Evolutionary conservation across 768 basidiomycete genomes (phyloP).

Genomic region (Lentinula detonsa): DNA sequence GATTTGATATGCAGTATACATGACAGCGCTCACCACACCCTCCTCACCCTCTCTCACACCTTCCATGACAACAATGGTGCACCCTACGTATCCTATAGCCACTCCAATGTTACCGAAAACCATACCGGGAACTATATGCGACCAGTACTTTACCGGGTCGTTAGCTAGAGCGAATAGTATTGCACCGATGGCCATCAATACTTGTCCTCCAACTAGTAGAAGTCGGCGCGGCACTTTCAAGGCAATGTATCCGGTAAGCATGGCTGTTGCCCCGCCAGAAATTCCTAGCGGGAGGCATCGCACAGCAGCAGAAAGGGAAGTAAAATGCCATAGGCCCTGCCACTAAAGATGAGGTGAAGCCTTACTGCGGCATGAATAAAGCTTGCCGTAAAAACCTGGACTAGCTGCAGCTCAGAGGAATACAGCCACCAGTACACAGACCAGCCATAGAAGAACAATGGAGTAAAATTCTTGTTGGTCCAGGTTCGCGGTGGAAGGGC

Average conservation of each 20-base stretch:
- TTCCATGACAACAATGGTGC: slow-evolving; percentile 9
- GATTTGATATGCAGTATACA: slow-evolving; percentile 8
- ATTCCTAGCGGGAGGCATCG: slow-evolving; percentile 6
- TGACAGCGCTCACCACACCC: slow-evolving; percentile 6
- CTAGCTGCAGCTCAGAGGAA: slow-evolving; percentile 26
- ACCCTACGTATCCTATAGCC: slow-evolving; percentile 28
- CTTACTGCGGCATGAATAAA: not conserved
- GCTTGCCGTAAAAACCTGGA: slow-evolving; percentile 20
- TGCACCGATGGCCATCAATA: slow-evolving; percentile 28
- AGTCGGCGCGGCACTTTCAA: not conserved
- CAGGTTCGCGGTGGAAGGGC: slow-evolving; percentile 28
- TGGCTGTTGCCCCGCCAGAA: not conserved
- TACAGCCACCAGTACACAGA: slow-evolving; percentile 13
- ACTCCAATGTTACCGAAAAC: slow-evolving; percentile 36
- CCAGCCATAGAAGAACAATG: slow-evolving; percentile 27
- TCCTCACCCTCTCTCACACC: slow-evolving; percentile 1
- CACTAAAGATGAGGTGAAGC: not conserved
- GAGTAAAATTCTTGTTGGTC: slow-evolving; percentile 30
- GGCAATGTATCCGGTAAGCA: slow-evolving; percentile 5
- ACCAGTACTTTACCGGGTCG: slow-evolving; percentile 33
- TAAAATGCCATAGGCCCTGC: not conserved
- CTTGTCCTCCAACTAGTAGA: slow-evolving; percentile 32
- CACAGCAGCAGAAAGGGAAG: slow-evolving; percentile 4
- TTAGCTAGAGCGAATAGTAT: slow-evolving; percentile 35
- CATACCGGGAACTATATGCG: slow-evolving; percentile 39